Conservation (phyloP, 2,329 filamentous ascomycete genomes). For the Ambrosiella xylebori region DNA sequence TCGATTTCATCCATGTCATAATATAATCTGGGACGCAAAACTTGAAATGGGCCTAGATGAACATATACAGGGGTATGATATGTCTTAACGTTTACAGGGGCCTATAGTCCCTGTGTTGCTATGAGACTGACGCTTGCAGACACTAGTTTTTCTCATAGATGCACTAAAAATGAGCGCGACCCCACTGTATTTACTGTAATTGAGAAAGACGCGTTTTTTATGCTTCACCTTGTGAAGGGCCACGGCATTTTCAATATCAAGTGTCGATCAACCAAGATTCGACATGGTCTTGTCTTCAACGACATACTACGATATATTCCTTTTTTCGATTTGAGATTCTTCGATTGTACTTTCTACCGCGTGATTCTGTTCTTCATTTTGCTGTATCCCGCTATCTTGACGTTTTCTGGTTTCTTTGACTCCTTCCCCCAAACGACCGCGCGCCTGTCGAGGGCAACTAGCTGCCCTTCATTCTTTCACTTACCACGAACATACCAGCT, state of each 20-base stretch:
- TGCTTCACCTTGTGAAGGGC: neutral
- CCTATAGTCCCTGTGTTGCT: neutral
- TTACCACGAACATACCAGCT: neutral
- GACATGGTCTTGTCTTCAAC: too few relatives aligned
- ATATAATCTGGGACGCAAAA: too few relatives aligned
- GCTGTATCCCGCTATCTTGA: neutral
- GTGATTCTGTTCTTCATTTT: neutral
- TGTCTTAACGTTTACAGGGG: neutral
- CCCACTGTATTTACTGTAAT: neutral
- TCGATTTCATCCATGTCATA: too few relatives aligned
- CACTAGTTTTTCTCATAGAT: neutral
- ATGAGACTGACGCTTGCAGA: neutral
- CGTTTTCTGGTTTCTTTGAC: neutral
- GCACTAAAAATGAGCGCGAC: neutral
- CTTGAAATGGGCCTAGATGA: too few relatives aligned
- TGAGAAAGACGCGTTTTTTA: neutral
- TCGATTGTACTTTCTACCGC: too few relatives aligned
- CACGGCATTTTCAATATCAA: neutral
- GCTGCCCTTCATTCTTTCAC: neutral
- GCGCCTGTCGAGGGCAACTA: neutral
- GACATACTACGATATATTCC: too few relatives aligned
- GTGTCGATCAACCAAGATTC: neutral
- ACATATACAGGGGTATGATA: too few relatives aligned
- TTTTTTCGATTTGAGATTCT: too few relatives aligned
- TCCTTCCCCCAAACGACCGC: slow-evolving; percentile 5